Conservation (phyloP, 768 basidiomycete genomes). For the Mycena galericulata region DNA sequence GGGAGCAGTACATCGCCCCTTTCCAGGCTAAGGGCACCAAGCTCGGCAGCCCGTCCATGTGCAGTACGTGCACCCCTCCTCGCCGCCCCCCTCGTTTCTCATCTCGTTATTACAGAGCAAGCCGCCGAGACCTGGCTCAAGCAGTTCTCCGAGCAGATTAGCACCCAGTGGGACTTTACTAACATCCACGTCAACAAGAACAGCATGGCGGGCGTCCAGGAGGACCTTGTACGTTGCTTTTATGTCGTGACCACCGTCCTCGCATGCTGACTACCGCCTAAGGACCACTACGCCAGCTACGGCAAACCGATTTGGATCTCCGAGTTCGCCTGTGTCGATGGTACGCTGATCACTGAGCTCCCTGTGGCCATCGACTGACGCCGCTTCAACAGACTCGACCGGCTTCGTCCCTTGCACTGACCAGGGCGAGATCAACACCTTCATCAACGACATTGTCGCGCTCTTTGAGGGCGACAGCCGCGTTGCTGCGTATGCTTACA, state of each 20-base stretch:
- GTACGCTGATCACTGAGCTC: constrained; percentile 36
- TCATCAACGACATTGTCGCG: constrained; percentile 53
- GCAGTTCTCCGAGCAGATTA: constrained; percentile 51
- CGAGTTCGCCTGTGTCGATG: constrained; percentile 62
- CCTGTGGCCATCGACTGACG: neutral
- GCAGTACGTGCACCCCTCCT: constrained; percentile 47
- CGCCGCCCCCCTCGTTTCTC: neutral
- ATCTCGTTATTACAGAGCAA: constrained; percentile 49
- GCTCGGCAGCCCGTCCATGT: constrained; percentile 61
- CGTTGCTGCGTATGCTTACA: constrained; percentile 60
- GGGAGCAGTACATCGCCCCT: constrained; percentile 58
- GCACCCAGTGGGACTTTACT: constrained; percentile 59
- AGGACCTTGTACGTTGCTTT: constrained; percentile 50
- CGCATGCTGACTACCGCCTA: neutral
- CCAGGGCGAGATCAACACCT: constrained; percentile 56
- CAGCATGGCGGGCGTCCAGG: constrained; percentile 55
- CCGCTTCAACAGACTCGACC: constrained; percentile 43
- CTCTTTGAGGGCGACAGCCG: constrained; percentile 52
- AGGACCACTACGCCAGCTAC: constrained; percentile 59
- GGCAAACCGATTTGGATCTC: constrained; percentile 63
- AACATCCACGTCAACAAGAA: constrained; percentile 64
- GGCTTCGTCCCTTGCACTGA: constrained; percentile 58
- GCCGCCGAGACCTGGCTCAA: constrained; percentile 61
- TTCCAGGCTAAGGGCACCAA: constrained; percentile 54
- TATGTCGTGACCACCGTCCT: neutral